Evolutionary conservation across 257 asterid species (phyloP).

Genomic region (Jacaranda mimosifolia): DNA sequence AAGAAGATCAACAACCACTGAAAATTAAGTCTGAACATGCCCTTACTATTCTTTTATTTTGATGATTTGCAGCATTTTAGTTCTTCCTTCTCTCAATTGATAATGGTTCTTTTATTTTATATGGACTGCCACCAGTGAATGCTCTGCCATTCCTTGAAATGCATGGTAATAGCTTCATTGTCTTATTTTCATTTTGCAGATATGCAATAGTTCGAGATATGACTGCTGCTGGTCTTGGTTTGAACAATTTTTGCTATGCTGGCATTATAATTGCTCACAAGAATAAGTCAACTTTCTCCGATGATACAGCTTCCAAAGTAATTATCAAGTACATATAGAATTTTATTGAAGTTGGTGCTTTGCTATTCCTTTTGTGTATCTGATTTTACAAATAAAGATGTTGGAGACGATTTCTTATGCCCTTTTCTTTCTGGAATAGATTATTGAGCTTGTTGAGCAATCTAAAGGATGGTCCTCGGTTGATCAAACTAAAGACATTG

Average conservation of each 20-base stretch:
- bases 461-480: conserved; percentile 98
- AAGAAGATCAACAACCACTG: not conserved
- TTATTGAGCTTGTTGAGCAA: conserved; percentile 94
- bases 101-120: conserved; percentile 15
- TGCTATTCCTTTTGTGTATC: conserved; percentile 21
- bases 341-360: conserved; percentile 29
- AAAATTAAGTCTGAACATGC: not conserved
- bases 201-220: conserved; percentile 90
- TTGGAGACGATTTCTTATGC: conserved; percentile 29
- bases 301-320: conserved; percentile 80
- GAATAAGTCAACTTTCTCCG: conserved; percentile 65
- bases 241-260: conserved; percentile 91
- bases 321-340: conserved; percentile 20
- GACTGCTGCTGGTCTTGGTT: conserved; percentile 98
- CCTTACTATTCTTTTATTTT: conserved; percentile 1
- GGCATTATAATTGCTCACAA: conserved; percentile 84
- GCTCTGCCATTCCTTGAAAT: no score
- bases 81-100: conserved; percentile 20
- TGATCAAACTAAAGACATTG: conserved; percentile 72
- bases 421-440: conserved; percentile 58
- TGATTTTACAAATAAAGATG: conserved; percentile 28
- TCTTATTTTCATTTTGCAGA: conserved; percentile 53
- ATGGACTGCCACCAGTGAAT: no score
- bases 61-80: conserved; percentile 12
- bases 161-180: conserved; percentile 7